Evolutionary conservation across 2,329 filamentous ascomycete genomes (phyloP).

Genomic region (Boeremia lycopersici): DNA sequence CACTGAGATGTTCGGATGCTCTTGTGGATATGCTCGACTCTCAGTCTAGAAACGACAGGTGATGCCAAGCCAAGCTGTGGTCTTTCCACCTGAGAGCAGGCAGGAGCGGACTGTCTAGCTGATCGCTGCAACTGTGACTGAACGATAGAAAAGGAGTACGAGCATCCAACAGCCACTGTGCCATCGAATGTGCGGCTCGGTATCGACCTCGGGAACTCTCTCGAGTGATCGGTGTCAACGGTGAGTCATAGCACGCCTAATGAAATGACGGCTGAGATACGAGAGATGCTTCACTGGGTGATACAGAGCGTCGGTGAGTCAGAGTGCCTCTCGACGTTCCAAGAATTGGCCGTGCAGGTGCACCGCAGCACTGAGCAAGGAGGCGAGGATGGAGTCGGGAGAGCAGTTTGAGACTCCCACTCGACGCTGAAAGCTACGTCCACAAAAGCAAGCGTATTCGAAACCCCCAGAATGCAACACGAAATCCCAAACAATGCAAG

Average conservation of each 20-base stretch:
- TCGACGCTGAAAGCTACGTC: neutral
- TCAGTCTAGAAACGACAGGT: too few species aligned
- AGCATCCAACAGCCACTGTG: neutral
- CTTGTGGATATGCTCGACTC: too few species aligned
- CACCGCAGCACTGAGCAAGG: neutral
- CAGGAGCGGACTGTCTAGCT: too few species aligned
- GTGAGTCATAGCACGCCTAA: slow-evolving; percentile 5
- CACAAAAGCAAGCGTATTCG: neutral
- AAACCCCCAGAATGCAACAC: neutral
- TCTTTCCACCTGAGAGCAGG: too few species aligned
- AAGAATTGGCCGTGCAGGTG: neutral
- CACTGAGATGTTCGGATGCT: too few species aligned
- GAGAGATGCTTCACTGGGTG: neutral
- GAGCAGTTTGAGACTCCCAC: neutral
- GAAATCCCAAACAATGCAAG: neutral
- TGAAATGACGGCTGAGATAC: neutral
- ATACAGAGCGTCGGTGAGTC: slow-evolving; percentile 1
- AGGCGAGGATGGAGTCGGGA: neutral
- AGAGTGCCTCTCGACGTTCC: neutral
- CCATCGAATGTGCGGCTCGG: neutral
- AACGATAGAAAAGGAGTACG: too few species aligned
- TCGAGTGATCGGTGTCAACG: neutral
- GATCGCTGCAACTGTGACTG: too few species aligned
- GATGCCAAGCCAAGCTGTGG: too few species aligned
- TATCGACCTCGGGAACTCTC: neutral